phyloP scores from a whole-genome alignment of 2,329 filamentous ascomycete species.

The Ilyonectria destructans region DNA sequence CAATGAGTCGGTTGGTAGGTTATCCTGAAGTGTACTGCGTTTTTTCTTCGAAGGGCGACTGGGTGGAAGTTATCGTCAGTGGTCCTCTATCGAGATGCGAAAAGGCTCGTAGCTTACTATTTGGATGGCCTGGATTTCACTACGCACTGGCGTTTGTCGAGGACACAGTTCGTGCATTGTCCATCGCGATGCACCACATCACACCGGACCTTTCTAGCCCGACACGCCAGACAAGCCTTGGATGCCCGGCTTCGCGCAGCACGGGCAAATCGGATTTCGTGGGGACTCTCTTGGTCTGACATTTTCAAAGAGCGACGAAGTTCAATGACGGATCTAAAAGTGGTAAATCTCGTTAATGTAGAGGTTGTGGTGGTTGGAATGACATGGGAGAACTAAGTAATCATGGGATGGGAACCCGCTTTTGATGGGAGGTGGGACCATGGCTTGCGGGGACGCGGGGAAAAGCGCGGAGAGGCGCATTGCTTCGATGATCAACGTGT shows the following conservation, averaged over 20 bases:
- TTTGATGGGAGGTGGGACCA: no score
- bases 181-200: constrained; percentile 32
- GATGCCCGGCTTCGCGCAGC: constrained; percentile 27
- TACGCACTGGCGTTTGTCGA: constrained; percentile 34
- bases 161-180: constrained; percentile 34
- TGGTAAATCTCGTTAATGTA: background rate
- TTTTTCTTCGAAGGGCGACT: constrained; percentile 20
- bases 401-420: no score
- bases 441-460: no score
- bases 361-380: constrained; percentile 9
- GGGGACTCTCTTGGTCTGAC: constrained; percentile 11
- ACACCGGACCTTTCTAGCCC: constrained; percentile 33
- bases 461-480: no score
- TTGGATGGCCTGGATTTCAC: constrained; percentile 30
- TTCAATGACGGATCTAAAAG: background rate
- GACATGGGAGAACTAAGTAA: background rate
- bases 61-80: background rate
- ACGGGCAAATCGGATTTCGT: background rate
- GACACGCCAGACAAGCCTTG: constrained; percentile 34
- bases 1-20: background rate
- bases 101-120: constrained; percentile 22
- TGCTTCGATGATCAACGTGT: no score
- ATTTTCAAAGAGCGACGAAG: constrained; percentile 2
- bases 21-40: background rate
- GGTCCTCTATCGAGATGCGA: background rate